Percentiles rank a stretch among this genome's conserved stretches.
Conservation (phyloP, 495 filamentous ascomycete genomes). For the Cudoniella acicularis region DNA sequence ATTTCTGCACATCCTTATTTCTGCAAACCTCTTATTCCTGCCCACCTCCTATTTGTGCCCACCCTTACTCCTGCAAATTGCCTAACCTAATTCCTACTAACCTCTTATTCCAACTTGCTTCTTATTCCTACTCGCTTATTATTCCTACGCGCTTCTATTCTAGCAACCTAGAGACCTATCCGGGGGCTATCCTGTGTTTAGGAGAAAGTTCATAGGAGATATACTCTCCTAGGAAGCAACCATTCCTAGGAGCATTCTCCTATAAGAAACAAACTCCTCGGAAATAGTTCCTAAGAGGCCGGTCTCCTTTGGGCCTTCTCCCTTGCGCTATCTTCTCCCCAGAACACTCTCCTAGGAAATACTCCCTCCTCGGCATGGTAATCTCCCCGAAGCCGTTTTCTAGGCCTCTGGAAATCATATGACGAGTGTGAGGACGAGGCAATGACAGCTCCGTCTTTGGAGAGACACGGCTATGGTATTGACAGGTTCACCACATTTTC, state of each 20-base stretch:
- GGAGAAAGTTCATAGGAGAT: background rate
- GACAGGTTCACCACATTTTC: too few species aligned
- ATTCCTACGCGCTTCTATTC: too few species aligned
- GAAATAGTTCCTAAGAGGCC: background rate
- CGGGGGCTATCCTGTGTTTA: background rate
- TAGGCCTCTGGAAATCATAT: background rate
- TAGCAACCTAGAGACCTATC: background rate
- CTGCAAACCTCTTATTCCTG: background rate
- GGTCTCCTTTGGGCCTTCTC: background rate
- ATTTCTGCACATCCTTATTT: background rate
- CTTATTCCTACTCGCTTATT: background rate
- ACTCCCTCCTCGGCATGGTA: background rate
- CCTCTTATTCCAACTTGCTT: background rate
- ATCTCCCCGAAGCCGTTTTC: background rate
- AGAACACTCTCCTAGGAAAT: background rate
- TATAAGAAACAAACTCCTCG: background rate
- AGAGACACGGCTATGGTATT: too few species aligned
- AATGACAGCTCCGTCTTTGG: too few species aligned
- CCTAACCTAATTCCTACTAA: background rate
- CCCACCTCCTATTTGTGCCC: background rate
- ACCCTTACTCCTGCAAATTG: background rate
- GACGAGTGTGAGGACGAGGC: background rate
- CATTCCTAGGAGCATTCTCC: background rate
- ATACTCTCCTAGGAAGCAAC: background rate
- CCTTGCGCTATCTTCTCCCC: background rate